Evolutionary conservation across 495 filamentous ascomycete species (phyloP), one percentile per base, ranked within the genome.

Genomic region (Zalerion maritima): DNA sequence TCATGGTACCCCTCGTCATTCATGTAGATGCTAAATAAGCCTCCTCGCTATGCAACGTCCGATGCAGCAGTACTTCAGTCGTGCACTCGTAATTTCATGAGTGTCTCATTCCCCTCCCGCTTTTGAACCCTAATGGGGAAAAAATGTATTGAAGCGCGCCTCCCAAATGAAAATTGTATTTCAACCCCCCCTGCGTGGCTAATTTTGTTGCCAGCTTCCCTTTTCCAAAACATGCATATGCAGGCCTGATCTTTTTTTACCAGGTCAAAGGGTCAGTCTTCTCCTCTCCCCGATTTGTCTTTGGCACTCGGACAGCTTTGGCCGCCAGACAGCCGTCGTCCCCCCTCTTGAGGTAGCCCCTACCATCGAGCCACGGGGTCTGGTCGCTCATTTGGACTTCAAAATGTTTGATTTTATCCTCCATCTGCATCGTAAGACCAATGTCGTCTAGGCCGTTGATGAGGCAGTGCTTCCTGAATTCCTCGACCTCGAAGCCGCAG

Each of bases 381-480:
- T 81, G 71, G 19, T 62, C 53, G 18, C 74, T 75, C 40, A 84
- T 68, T 58, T 73, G 71, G 41, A 61, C 52, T 67, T 97, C 89
- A 47, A 89, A 94, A 31, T 64, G 60, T 30, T 62, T 62, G 47
- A 97, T 96, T 67, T 91, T 85, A 28, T 78, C 74, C 41, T 85
- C 84, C 54, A 84, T 69, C 56, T 92, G 80, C 55, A 94, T 78
- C 12, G 89, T 96, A 21, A 96, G 57, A 28, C 85, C 89, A 38
- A 97, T 96, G 41, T 97, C 89, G 54, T 97, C 89, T 6, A 97
- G 70, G 1, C 89, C 89, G 49, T 97, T 93, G 36, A 92, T 58
- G 20, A 97, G 60, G 48, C 89, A 97, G 57, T 96, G 81, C 57
- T 86, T 91, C 40, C 84, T 63, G 67, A 94, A 97, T 43, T 70